These are phyloP conservation scores for Lasiosphaeria ovina DNA, from an alignment of 495 filamentous ascomycete genomes.

Conservation along the genomic window DNA sequence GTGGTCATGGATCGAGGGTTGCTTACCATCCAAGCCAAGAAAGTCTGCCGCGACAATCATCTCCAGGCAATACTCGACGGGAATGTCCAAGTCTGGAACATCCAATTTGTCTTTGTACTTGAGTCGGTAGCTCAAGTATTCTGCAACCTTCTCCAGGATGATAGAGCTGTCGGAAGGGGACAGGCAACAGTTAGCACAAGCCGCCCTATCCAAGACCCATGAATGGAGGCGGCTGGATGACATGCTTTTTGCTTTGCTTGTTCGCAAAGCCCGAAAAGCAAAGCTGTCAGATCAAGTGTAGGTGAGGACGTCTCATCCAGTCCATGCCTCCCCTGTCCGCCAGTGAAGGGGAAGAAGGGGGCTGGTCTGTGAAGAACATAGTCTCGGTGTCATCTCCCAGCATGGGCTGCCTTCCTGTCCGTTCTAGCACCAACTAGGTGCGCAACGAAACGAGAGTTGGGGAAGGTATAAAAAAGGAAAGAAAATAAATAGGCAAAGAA, in stretches of 20 bases:
- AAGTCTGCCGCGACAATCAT: slow-evolving; percentile 90
- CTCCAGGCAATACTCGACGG: slow-evolving; percentile 85
- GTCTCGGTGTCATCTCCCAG: slow-evolving; percentile 40
- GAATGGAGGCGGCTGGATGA: background rate
- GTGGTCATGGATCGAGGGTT: background rate
- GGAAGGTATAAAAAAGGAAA: no score
- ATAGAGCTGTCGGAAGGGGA: slow-evolving; percentile 55
- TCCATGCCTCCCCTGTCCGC: slow-evolving; percentile 18
- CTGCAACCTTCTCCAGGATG: slow-evolving; percentile 84
- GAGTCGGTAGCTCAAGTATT: slow-evolving; percentile 89
- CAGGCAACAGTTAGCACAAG: background rate
- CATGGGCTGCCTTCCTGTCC: slow-evolving; percentile 3
- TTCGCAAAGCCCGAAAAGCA: background rate
- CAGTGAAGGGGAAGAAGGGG: slow-evolving; percentile 9
- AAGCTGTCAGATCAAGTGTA: slow-evolving; percentile 60
- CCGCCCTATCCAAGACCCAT: background rate
- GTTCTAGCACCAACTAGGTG: background rate
- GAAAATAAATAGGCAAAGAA: background rate
- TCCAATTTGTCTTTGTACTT: slow-evolving; percentile 72
- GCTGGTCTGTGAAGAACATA: slow-evolving; percentile 38
- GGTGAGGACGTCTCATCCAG: slow-evolving; percentile 44
- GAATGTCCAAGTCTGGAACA: slow-evolving; percentile 88
- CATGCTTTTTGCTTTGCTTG: slow-evolving; percentile 1
- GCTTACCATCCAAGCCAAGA: slow-evolving; percentile 48
- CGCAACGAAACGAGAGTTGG: no score